Evolutionary conservation across 2,329 filamentous ascomycete genomes (phyloP).

Genomic region (Colletotrichum simmondsii): DNA sequence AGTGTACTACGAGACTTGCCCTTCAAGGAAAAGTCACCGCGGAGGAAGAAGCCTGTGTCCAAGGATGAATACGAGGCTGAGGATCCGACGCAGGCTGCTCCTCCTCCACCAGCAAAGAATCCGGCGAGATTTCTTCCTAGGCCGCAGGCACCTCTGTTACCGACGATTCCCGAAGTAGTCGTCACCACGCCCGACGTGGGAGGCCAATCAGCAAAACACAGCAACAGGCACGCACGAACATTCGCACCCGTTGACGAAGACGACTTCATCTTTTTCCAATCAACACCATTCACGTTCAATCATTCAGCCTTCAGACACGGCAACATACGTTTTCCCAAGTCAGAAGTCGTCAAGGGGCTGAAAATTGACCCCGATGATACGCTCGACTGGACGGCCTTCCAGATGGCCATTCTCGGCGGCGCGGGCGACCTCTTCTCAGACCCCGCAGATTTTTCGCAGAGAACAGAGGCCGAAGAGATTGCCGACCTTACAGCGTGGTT

Average conservation of each 20-base stretch:
- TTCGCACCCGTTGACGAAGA: constrained; percentile 48
- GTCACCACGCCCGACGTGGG: constrained; percentile 30
- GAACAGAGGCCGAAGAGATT: constrained; percentile 55
- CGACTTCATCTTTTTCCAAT: constrained; percentile 59
- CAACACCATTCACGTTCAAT: constrained; percentile 60
- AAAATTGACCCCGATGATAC: constrained; percentile 58
- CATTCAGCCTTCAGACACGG: constrained; percentile 65
- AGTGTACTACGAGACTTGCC: constrained; percentile 40
- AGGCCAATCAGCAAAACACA: background rate
- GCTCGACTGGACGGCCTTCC: constrained; percentile 73
- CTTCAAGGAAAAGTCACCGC: constrained; percentile 30
- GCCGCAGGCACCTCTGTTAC: constrained; percentile 41
- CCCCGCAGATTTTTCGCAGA: constrained; percentile 51
- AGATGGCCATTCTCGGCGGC: constrained; percentile 71
- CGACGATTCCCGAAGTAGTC: constrained; percentile 55
- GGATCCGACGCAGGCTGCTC: constrained; percentile 32
- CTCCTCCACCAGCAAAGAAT: constrained; percentile 46
- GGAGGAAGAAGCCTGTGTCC: background rate
- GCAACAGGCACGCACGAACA: background rate
- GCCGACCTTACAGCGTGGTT: constrained; percentile 64
- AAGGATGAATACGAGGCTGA: constrained; percentile 24
- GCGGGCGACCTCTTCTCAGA: constrained; percentile 63
- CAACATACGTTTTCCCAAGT: constrained; percentile 62
- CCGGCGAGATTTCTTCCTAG: constrained; percentile 35
- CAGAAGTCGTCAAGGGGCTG: constrained; percentile 50